Evolutionary conservation across 1,284 basidiomycete genomes (phyloP), one percentile per base, ranked within the genome.

Genomic region (Kwoniella shivajii): DNA sequence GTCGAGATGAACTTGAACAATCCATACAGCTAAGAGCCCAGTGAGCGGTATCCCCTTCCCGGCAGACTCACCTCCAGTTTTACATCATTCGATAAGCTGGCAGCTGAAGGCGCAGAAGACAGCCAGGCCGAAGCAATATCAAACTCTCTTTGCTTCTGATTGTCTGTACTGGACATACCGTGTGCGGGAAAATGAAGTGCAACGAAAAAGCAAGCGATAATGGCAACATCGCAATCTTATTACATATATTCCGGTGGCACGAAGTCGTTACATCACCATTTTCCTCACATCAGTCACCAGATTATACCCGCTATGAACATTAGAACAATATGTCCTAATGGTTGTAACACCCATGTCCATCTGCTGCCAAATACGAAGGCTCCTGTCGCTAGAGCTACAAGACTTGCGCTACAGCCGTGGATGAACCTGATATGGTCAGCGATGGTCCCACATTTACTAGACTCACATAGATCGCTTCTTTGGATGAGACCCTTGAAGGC

Each of bases 1-100:
- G 66, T 81, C 6, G 85, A 89, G 24, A 89, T 75, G 71, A 81
- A 84, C 75, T 94, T 94, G 85, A 84, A 95, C 55, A 92, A 79
- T 38, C 88, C 89, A 76, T 95, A 95, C 11, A 95, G 79, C 90
- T 56, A 31, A 43, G 4, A 33, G 61, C 38, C 10, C 20, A 44
- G 14, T 34, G 13, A 41, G 41, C 29, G 50, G 36, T 9, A 4
- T n/a, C 10, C 24, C 20, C 37, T 7, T 20, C 18, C n/a, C 6
- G 20, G 7, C 38, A n/a, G 14, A 50, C 64, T 31, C 50, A 73
- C 74, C 64, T 75, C 75, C 0, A 77, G 61, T 56, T 75, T 74
- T 29, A 54, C 51, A 2, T 74, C 71, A 36, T 67, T 77, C 0
- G 71, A 51, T 7, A 74, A 61, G 11, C 43, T 42, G 1, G 68